Base-by-base conservation (phyloP, 345 rosid genomes). In the Alliaria petiolata region DNA sequence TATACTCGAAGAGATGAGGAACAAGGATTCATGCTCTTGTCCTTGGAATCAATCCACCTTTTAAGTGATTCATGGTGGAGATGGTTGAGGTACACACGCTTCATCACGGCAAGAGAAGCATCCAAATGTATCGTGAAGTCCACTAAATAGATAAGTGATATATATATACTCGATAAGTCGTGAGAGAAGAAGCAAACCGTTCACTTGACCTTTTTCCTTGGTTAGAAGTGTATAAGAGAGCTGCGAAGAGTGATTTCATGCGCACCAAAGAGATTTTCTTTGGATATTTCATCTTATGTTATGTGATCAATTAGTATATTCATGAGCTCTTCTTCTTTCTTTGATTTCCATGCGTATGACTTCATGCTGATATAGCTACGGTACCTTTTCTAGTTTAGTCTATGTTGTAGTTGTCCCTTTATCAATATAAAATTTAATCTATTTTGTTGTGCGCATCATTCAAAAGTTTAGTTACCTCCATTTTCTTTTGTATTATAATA, bases 1-100 rank as follows among this genome's bases (percentile, higher is more conserved):
- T 1, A 85, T 84, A 34, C 74, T 89, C 4, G 81, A 80, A 76
- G 79, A 53, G 79, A 46, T 30, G 20, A 52, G 62, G 38, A 71
- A 52, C 38, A 52, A 62, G 35, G 62, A 62, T 22, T 35, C 74
- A 74, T 76, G 30, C 34, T 81, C 44, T 73, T 75, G 68, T 74
- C 90, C 53, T 76, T 87, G 88, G 95, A 87, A 61, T 85, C 98
- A 9, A 67, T 70, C 57, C 77, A 89, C 69, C 88, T 85, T 31
- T 80, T 71, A 76, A 81, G 68, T 78, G 78, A 62, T 88, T 92
- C 15, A 86, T 89, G 97, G 93, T 85, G 71, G 98, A 93, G 75
- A 82, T 93, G 97, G 92, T 89, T 68, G 87, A 82, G 69, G 83
- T 87, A 62, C 84, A 89, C 59, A 78, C 84, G 14, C 63, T 84